Base-by-base conservation (phyloP, 108 stramenopile genomes). In the Conticribra guillardii region DNA sequence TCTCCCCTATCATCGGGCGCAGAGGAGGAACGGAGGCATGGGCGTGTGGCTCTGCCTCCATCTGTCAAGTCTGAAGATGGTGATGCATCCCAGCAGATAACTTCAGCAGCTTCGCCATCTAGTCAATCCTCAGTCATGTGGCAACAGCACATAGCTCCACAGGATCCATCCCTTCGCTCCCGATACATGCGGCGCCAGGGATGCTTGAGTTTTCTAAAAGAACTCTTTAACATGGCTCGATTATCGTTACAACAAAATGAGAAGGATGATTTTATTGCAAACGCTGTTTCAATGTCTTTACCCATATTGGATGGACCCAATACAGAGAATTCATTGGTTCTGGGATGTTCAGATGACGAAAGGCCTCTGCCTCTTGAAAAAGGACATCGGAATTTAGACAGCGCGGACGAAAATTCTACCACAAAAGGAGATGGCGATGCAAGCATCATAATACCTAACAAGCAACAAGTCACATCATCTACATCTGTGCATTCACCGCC, bases 171-270 rank as follows among this genome's bases (percentile, higher is more conserved):
- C 11, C 60, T 89, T 37, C 68, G 63, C 11, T 92, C 91, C 17
- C 83, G 94, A 27, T 69, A 60, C 37, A 67, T 82, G 24, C 82
- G 94, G 41, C 78, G 87, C 44, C 63, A 82, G 9, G 94, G 90
- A 0, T 90, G 91, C 53, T 60, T 95, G 30, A 78, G 76, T 15
- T 95, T 95, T 75, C 63, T 95, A 21, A 76, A 82, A 30, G 94
- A 95, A 57, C 69, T 95, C 3, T 95, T 95, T 74, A 87, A 87
- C 73, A 91, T 92, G 94, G 91, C 89, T 8, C 85, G 90, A 51
- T 67, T 77, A 57, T 87, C 87, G 3, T 71, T 95, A 45, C 87
- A 95, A 49, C 94, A 91, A 61, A 82, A 71, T 29, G 94, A 92
- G 49, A 92, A 89, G 61, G 94, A 92, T 60, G 90, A 92, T 46